Evolutionary conservation across 2,329 filamentous ascomycete species (phyloP), one percentile per base, ranked within the genome.

Genomic region (Colletotrichum tofieldiae): DNA sequence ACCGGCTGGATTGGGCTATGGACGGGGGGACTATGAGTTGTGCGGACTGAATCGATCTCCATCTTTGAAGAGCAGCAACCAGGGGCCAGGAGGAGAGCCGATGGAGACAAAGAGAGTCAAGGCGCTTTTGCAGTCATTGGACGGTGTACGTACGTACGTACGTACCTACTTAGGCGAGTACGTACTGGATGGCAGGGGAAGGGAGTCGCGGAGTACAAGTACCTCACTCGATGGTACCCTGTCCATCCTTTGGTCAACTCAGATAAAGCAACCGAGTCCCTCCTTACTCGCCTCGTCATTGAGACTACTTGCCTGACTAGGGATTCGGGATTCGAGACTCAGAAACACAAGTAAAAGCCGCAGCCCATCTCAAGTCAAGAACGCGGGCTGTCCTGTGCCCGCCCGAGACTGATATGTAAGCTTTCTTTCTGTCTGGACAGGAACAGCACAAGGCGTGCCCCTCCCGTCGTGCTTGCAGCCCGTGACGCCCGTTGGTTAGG

Each of bases 231-330:
- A 26, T 56, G 41, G 6, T 35, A 23, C 29, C 32, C 32, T 37
- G 12, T 16, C 43, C 26, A n/a, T 29, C 39, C 11, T 26, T 39
- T 11, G 55, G 37, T 29, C 39, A 20, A 20, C 56, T 60, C 26
- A 43, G 35, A 59, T 23, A n/a, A 49, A 5, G 45, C 23, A 14
- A 23, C 2, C n/a, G 43, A 45, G 29, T 5, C 12, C 59, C 49
- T 49, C 55, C 37, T 49, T n/a, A 26, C 29, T 16, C 43, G 29
- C 41, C 43, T 49, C 29, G 32, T 29, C 14, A 49, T 11, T 23
- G 32, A 41, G 14, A 29, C 43, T 26, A 26, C 29, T 49, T 23
- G 43, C 59, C 59, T 62, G 59, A 62, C 59, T 62, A 62, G 35
- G 43, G 59, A 35, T 62, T 62, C 23, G 8, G 32, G 23, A 49